These are phyloP conservation scores for Vitrella brassicaformis DNA, from an alignment of 73 alveolate genomes.

Conservation along the genomic window DNA sequence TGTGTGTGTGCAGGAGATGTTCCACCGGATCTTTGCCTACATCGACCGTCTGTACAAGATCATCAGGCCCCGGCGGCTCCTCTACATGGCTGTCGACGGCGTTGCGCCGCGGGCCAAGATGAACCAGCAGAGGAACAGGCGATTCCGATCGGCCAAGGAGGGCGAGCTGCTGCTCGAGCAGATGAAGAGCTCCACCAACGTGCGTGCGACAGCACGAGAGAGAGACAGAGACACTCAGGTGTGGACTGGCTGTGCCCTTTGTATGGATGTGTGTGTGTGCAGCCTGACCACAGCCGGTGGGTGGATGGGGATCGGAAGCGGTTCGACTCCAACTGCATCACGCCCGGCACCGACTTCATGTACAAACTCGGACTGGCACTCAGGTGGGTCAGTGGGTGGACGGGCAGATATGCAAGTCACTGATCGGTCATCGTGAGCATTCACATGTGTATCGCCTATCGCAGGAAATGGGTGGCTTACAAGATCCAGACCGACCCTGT, in stretches of 20 bases:
- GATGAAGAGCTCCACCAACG: no score
- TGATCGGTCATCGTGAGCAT: no score
- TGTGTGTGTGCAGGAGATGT: background rate
- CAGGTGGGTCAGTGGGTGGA: no score
- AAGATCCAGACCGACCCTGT: background rate
- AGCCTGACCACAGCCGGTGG: no score
- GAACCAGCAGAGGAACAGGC: constrained; percentile 90
- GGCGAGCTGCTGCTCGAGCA: background rate
- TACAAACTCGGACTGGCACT: constrained; percentile 13
- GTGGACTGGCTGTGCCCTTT: no score
- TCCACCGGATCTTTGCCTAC: background rate
- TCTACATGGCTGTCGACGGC: constrained; percentile 27
- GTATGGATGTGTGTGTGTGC: no score
- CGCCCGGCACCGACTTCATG: constrained; percentile 37
- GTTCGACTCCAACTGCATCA: constrained; percentile 27
- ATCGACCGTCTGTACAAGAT: background rate
- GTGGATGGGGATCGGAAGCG: no score
- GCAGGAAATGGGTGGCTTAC: background rate
- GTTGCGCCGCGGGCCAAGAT: constrained; percentile 99
- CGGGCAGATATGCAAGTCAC: no score
- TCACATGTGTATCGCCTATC: no score
- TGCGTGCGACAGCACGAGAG: no score
- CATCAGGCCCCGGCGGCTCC: constrained; percentile 1
- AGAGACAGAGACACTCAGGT: no score
- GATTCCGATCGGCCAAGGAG: background rate